Conservation (phyloP, 345 rosid species). For the Raphanus sativus region DNA sequence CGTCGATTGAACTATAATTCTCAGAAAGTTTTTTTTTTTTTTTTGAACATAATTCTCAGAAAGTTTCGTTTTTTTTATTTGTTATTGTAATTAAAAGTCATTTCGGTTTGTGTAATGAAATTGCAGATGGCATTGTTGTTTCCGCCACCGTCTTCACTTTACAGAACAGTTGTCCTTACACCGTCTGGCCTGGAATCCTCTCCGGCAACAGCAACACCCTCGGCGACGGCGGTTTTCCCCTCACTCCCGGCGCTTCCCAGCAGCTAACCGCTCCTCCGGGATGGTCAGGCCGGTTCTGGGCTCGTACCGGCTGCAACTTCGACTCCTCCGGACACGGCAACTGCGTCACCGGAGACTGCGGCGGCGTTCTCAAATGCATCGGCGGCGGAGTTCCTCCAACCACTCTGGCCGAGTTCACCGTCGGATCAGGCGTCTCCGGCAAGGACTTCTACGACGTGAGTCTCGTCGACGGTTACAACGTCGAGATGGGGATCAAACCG, state of each 20-base stretch:
- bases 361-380: constrained; percentile 58
- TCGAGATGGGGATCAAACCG: constrained; percentile 67
- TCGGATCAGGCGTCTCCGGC: constrained; percentile 39
- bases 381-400: constrained; percentile 83
- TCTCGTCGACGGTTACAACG: constrained; percentile 89
- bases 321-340: constrained; percentile 64
- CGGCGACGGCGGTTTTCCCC: constrained; percentile 68
- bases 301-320: constrained; percentile 75
- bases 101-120: background rate
- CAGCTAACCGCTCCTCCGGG: constrained; percentile 61
- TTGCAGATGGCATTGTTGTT: constrained; percentile 31
- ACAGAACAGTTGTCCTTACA: constrained; percentile 65
- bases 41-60: background rate
- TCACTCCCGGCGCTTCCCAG: constrained; percentile 53
- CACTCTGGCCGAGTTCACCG: constrained; percentile 70
- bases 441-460: constrained; percentile 94
- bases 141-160: constrained; percentile 67
- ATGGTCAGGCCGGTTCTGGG: constrained; percentile 96
- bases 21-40: background rate
- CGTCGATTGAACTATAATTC: too few relatives aligned
- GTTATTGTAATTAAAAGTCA: background rate
- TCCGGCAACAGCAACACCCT: constrained; percentile 61
- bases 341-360: constrained; percentile 85
- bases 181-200: constrained; percentile 86
- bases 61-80: background rate